phyloP scores from a whole-genome alignment of 1,139 yeast genomes.

The Tardiomyces depauwii region DNA sequence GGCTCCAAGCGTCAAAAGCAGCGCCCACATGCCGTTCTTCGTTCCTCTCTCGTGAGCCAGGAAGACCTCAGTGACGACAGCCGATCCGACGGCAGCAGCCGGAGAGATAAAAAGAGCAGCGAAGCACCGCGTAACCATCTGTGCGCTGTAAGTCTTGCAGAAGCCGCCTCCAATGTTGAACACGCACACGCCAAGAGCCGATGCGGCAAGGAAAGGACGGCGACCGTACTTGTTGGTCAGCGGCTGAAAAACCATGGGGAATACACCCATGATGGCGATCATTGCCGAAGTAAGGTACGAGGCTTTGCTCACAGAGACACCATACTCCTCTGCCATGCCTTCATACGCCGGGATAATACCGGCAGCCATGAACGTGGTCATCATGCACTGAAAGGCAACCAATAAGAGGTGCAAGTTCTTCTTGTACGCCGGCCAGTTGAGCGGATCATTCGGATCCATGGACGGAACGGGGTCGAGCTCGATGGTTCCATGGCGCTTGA shows the following conservation, averaged over 20 bases:
- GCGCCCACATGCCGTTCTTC: constrained; percentile 13
- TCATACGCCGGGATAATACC: constrained; percentile 12
- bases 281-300: constrained; percentile 11
- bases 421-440: not conserved
- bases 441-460: not conserved
- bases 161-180: constrained; percentile 12
- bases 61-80: constrained; percentile 11
- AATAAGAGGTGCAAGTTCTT: not conserved
- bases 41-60: constrained; percentile 11
- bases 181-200: constrained; percentile 5
- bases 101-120: constrained; percentile 10
- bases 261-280: constrained; percentile 10
- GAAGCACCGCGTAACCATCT: constrained; percentile 11
- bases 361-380: constrained; percentile 10
- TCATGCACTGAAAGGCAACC: not conserved
- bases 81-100: constrained; percentile 10
- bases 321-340: constrained; percentile 9
- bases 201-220: constrained; percentile 8
- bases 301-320: constrained; percentile 6
- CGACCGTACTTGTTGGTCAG: constrained; percentile 11
- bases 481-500: not conserved
- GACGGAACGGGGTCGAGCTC: not conserved
- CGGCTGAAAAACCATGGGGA: constrained; percentile 11
- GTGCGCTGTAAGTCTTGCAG: constrained; percentile 11
- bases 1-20: constrained; percentile 11